Conservation (phyloP, 805 yeast species). For the Cyberlindnera euphorbiiphila region DNA sequence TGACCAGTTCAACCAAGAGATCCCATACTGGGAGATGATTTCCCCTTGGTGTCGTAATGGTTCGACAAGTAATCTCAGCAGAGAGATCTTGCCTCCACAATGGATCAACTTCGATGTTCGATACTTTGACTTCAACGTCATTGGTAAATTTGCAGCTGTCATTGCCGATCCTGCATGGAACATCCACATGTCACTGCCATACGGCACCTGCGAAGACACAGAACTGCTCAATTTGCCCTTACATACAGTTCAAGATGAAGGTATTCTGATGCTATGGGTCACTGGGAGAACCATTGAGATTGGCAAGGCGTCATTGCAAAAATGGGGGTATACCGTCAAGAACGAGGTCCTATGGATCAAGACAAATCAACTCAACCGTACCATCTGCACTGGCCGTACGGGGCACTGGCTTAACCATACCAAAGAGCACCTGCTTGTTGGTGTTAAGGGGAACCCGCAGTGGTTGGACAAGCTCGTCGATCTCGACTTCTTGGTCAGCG, state of each 20-base stretch:
- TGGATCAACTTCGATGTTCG: slow-evolving; percentile 87
- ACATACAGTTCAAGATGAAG: slow-evolving; percentile 73
- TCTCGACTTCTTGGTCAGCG: slow-evolving; percentile 72
- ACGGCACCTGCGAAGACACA: slow-evolving; percentile 72
- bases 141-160: slow-evolving; percentile 81
- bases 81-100: slow-evolving; percentile 54
- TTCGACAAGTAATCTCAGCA: slow-evolving; percentile 32
- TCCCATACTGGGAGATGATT: slow-evolving; percentile 22
- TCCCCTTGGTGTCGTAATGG: slow-evolving; percentile 34
- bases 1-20: slow-evolving; percentile 21
- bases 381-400: slow-evolving; percentile 92
- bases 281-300: slow-evolving; percentile 91
- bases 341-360: slow-evolving; percentile 91
- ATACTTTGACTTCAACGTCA: slow-evolving; percentile 57
- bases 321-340: slow-evolving; percentile 78
- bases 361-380: slow-evolving; percentile 79
- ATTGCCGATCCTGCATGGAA: slow-evolving; percentile 95
- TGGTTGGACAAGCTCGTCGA: slow-evolving; percentile 71
- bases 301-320: slow-evolving; percentile 69
- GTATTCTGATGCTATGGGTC: slow-evolving; percentile 84
- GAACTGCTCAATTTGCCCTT: slow-evolving; percentile 68
- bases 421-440: slow-evolving; percentile 85
- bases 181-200: slow-evolving; percentile 82
- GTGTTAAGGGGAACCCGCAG: slow-evolving; percentile 72
- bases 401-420: slow-evolving; percentile 98